Percentiles rank a stretch among this genome's conserved stretches.
These are phyloP conservation scores for Hypholoma sublateritium DNA, from an alignment of 768 basidiomycete species.

Conservation along the genomic window DNA sequence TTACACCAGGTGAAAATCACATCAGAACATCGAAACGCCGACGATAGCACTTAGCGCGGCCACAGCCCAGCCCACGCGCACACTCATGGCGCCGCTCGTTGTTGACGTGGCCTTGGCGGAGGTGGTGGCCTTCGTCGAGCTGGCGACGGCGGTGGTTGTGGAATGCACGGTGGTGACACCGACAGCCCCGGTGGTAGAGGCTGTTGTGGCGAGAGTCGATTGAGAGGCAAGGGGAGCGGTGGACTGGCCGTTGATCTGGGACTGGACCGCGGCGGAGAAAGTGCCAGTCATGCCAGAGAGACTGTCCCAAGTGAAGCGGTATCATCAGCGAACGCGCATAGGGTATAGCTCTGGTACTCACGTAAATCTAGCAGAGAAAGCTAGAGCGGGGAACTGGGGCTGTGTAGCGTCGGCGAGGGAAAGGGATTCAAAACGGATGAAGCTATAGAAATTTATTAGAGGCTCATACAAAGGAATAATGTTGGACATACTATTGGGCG, in stretches of 20 bases:
- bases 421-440: conserved; percentile 74
- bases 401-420: conserved; percentile 47
- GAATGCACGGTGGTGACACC: conserved; percentile 9
- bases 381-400: conserved; percentile 57
- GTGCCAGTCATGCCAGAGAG: conserved; percentile 69
- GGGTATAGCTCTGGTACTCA: conserved; percentile 32
- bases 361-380: conserved; percentile 82
- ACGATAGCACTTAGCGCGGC: conserved; percentile 35
- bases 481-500: conserved; percentile 48
- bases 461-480: background rate
- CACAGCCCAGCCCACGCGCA: conserved; percentile 31
- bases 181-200: conserved; percentile 6
- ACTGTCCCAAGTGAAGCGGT: conserved; percentile 30
- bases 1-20: background rate
- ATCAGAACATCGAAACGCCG: conserved; percentile 38
- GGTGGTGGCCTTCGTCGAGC: conserved; percentile 13
- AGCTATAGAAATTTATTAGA: conserved; percentile 41
- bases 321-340: background rate
- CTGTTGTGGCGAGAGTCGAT: conserved; percentile 21
- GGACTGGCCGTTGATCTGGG: conserved; percentile 61
- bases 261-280: conserved; percentile 55
- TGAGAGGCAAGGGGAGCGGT: conserved; percentile 52
- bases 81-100: conserved; percentile 21
- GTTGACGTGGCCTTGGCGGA: conserved; percentile 17
- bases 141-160: conserved; percentile 10